A percentile compares a stretch with the other conserved stretches of the same genome.
Conservation (phyloP, 192 early-diverging fungal species). For the Podila clonocystis region DNA sequence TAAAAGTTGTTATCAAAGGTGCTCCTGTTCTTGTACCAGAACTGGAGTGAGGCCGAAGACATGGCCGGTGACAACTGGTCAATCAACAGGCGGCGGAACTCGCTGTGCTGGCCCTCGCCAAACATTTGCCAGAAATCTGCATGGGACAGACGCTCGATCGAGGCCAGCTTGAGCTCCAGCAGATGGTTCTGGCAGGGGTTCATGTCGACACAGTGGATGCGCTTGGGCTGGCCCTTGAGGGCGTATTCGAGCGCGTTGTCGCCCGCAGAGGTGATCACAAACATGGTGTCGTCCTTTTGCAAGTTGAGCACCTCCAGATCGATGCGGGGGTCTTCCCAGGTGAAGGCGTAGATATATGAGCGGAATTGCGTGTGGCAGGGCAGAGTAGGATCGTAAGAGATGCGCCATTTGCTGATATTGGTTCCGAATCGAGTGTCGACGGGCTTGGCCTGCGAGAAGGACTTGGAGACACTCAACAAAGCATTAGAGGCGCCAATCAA, state of each 20-base stretch:
- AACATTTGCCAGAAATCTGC: slow-evolving; percentile 83
- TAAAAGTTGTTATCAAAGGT: slow-evolving; percentile 74
- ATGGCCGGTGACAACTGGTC: slow-evolving; percentile 76
- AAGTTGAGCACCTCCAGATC: slow-evolving; percentile 78
- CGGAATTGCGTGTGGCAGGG: slow-evolving; percentile 75
- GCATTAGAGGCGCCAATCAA: slow-evolving; percentile 15
- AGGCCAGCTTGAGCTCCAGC: slow-evolving; percentile 86
- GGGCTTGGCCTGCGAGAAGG: slow-evolving; percentile 9
- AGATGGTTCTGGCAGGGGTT: slow-evolving; percentile 95
- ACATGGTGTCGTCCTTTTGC: slow-evolving; percentile 70
- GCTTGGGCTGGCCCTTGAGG: slow-evolving; percentile 67
- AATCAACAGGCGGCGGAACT: slow-evolving; percentile 72
- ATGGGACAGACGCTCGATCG: slow-evolving; percentile 67
- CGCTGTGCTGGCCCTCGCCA: slow-evolving; percentile 71
- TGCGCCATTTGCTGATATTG: slow-evolving; percentile 56
- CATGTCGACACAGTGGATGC: slow-evolving; percentile 86
- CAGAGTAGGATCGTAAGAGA: slow-evolving; percentile 63
- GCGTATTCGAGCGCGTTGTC: slow-evolving; percentile 87
- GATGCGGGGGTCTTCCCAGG: slow-evolving; percentile 85
- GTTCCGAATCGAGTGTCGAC: slow-evolving; percentile 21
- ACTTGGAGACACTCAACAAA: not conserved
- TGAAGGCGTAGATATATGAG: slow-evolving; percentile 89
- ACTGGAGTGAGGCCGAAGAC: slow-evolving; percentile 78
- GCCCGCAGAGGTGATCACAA: slow-evolving; percentile 86
- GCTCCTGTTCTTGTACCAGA: slow-evolving; percentile 75